Percentiles rank a stretch among this genome's conserved stretches.
phyloP scores from a whole-genome alignment of 108 stramenopile species.

The Nitzschia sp. region DNA sequence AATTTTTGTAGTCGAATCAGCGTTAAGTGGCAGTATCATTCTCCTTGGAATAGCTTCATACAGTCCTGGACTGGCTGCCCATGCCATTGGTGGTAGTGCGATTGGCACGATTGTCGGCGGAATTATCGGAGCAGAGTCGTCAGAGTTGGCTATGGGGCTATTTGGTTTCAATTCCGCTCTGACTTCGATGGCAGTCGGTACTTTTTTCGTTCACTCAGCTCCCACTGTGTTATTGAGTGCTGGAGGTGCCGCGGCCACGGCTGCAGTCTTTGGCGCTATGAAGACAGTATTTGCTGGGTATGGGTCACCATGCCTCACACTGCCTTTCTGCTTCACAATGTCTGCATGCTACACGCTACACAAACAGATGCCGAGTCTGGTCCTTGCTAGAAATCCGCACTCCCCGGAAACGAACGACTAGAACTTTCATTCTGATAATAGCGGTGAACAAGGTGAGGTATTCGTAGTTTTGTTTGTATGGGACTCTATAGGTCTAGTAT shows the following conservation, averaged over 20 bases:
- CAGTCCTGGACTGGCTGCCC: slow-evolving; percentile 59
- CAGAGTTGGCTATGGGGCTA: slow-evolving; percentile 60
- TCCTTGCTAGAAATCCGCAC: slow-evolving; percentile 61
- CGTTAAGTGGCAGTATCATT: slow-evolving; percentile 52
- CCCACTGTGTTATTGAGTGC: slow-evolving; percentile 48
- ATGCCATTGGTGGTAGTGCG: slow-evolving; percentile 58
- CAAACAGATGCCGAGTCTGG: slow-evolving; percentile 52
- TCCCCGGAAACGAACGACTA: slow-evolving; percentile 69
- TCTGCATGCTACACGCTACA: slow-evolving; percentile 65
- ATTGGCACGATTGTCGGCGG: slow-evolving; percentile 58
- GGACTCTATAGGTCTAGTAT: too few species aligned
- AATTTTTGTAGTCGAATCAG: slow-evolving; percentile 81
- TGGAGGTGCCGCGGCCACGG: slow-evolving; percentile 66
- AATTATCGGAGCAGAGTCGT: slow-evolving; percentile 29
- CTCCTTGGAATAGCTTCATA: slow-evolving; percentile 40
- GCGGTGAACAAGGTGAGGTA: too few species aligned
- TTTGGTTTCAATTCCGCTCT: slow-evolving; percentile 78
- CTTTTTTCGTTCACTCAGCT: slow-evolving; percentile 69
- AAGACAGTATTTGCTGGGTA: slow-evolving; percentile 54
- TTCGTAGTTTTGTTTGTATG: too few species aligned
- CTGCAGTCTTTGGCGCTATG: slow-evolving; percentile 72
- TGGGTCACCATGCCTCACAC: slow-evolving; percentile 68
- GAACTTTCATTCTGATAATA: too few species aligned
- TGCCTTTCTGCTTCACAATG: slow-evolving; percentile 78
- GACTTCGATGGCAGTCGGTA: slow-evolving; percentile 76